Conservation (phyloP, 495 filamentous ascomycete species). For the Chaetomium tenue region DNA sequence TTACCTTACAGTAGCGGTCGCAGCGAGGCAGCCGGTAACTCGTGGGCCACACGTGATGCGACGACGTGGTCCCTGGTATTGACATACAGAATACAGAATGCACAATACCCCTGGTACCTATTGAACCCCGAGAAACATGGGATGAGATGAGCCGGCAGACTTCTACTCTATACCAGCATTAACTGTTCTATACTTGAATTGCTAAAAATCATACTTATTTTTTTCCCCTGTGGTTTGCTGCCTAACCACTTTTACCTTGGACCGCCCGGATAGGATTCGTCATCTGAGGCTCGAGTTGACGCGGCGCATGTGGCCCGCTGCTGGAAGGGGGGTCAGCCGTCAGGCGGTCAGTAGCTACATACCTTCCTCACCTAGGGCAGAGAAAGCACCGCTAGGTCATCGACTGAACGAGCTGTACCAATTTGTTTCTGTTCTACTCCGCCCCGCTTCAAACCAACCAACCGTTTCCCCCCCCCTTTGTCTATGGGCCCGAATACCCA, state of each 20-base stretch:
- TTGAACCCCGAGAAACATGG: not conserved
- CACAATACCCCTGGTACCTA: too few relatives aligned
- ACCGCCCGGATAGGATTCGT: not conserved
- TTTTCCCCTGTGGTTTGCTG: not conserved
- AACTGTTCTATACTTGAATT: not conserved
- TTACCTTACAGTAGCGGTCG: too few relatives aligned
- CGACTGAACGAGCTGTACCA: not conserved
- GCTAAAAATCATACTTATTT: not conserved
- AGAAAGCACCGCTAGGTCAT: too few relatives aligned
- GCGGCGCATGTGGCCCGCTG: not conserved
- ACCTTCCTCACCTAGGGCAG: too few relatives aligned
- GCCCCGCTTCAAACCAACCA: not conserved
- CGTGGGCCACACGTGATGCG: conserved; percentile 8
- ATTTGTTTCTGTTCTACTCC: not conserved
- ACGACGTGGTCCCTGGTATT: too few relatives aligned
- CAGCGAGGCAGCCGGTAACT: not conserved
- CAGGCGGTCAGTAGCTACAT: not conserved
- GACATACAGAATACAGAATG: too few relatives aligned
- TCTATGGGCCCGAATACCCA: not conserved
- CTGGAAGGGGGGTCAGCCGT: not conserved
- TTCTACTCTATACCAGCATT: not conserved
- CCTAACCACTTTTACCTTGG: not conserved
- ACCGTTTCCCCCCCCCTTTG: not conserved
- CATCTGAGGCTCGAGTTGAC: conserved; percentile 12
- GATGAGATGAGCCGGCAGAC: not conserved